A percentile compares a stretch with the other conserved stretches of the same genome.
phyloP scores from a whole-genome alignment of 2,329 filamentous ascomycete genomes.

The Apiospora aurea region DNA sequence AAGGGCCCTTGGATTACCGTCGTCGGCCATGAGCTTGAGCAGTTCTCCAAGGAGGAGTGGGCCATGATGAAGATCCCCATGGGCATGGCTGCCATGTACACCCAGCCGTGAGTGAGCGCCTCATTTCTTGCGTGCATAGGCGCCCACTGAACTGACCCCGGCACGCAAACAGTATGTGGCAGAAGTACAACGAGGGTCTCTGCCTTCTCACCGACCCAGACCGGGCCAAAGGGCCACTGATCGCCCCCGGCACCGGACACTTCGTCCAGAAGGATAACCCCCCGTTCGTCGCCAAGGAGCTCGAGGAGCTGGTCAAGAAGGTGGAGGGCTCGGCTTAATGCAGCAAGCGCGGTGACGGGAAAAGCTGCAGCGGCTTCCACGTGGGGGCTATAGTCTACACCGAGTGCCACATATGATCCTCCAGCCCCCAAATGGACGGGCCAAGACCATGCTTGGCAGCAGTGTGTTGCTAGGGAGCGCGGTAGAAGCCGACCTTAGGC shows the following conservation, averaged over 20 bases:
- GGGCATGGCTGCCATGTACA: constrained; percentile 54
- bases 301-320: background rate
- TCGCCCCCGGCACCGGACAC: constrained; percentile 58
- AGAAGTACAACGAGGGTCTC: constrained; percentile 59
- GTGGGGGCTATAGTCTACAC: too few species aligned
- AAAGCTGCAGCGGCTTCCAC: too few species aligned
- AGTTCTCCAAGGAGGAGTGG: constrained; percentile 53
- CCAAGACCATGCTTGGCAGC: too few species aligned
- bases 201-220: constrained; percentile 49
- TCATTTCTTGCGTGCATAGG: too few species aligned
- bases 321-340: too few species aligned
- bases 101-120: constrained; percentile 50
- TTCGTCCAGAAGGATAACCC: constrained; percentile 64
- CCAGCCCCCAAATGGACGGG: too few species aligned
- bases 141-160: constrained; percentile 3
- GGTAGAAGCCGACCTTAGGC: too few species aligned
- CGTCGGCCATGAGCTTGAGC: constrained; percentile 60
- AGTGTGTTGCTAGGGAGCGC: too few species aligned
- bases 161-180: constrained; percentile 50
- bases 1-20: constrained; percentile 53
- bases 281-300: constrained; percentile 46
- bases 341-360: too few species aligned
- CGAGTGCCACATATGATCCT: too few species aligned
- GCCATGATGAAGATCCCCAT: constrained; percentile 36
- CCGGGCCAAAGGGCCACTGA: constrained; percentile 46